Base-by-base conservation (phyloP, 805 yeast genomes). In the Candida rishiriensis region DNA sequence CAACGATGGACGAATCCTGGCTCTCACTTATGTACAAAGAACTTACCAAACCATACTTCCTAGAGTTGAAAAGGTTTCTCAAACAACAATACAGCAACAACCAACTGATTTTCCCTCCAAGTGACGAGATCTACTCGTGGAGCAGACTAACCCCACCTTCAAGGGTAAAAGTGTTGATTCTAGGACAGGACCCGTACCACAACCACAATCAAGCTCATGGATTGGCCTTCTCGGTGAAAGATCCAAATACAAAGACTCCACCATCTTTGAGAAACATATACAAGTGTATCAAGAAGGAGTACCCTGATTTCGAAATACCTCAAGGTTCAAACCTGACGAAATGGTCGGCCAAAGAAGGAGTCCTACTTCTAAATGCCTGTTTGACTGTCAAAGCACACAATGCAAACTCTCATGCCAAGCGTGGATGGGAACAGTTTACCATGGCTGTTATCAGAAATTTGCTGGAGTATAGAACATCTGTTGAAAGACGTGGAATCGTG, bases 111-210 rank as follows among this genome's bases (percentile, higher is more conserved):
- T 91, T 88, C 64, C 99, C 99, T 2, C 90, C 91, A 0, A 61
- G 69, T 14, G 57, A 75, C 12, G 85, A 86, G 47, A 78, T 93
- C 16, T 93, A 93, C 61, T 87, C 97, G 0, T 93, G 98, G 97
- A 82, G 95, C 2, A 76, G 88, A 29, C 71, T 82, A 14, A 88
- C 98, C 0, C 96, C 96, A 0, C 68, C 91, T 16, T 69, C 78
- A 3, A 62, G 75, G 3, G 85, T 89, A 15, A 82, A 80, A 56
- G 93, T 91, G 26, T 75, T 93, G 1, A 76, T 93, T 11, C 69
- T 93, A 37, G 99, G 99, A 1, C 99, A 93, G 63, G 99, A 93
- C 61, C 99, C 99, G 0, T 93, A 93, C 61, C 99, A 93, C 64
- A 88, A 89, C 61, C 65, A 65, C 54, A 85, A 86, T 60, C 99